Conservation (phyloP, 805 yeast species). For the Saccharomycopsis schoenii region DNA sequence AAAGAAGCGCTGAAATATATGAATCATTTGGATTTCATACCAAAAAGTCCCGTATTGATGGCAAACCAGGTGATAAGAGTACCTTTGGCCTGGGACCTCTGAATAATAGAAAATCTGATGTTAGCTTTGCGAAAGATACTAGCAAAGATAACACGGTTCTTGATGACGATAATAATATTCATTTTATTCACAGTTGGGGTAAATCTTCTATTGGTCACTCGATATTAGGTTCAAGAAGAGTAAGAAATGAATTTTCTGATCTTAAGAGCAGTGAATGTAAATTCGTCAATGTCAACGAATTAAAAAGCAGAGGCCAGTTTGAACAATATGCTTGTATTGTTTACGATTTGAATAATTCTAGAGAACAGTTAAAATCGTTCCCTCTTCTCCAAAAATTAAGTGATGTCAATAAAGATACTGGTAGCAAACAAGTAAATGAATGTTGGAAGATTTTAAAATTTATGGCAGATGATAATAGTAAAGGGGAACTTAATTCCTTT, state of each 20-base stretch:
- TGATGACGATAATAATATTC: neutral
- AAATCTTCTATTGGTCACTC: constrained; percentile 25
- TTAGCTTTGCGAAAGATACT: neutral
- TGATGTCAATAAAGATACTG: constrained; percentile 51
- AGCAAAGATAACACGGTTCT: neutral
- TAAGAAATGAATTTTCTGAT: constrained; percentile 24
- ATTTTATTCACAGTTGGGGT: constrained; percentile 23
- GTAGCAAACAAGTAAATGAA: constrained; percentile 63
- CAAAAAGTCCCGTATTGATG: neutral
- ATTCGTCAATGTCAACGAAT: constrained; percentile 32
- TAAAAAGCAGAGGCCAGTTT: constrained; percentile 41
- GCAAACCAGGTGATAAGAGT: constrained; percentile 1
- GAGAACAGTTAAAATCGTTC: constrained; percentile 42
- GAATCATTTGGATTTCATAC: constrained; percentile 46
- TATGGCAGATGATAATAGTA: constrained; percentile 23
- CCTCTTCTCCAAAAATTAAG: constrained; percentile 53
- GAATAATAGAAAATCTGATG: neutral
- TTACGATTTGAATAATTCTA: constrained; percentile 57
- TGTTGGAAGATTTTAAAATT: constrained; percentile 60
- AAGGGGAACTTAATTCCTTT: constrained; percentile 16
- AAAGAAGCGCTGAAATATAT: constrained; percentile 63
- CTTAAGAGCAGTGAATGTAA: constrained; percentile 18
- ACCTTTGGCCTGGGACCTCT: neutral
- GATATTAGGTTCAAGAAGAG: constrained; percentile 26
- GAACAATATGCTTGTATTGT: constrained; percentile 68